Percentiles rank a stretch among this genome's conserved stretches.
Evolutionary conservation across 768 basidiomycete genomes (phyloP).

Genomic region (Amanita thiersii): DNA sequence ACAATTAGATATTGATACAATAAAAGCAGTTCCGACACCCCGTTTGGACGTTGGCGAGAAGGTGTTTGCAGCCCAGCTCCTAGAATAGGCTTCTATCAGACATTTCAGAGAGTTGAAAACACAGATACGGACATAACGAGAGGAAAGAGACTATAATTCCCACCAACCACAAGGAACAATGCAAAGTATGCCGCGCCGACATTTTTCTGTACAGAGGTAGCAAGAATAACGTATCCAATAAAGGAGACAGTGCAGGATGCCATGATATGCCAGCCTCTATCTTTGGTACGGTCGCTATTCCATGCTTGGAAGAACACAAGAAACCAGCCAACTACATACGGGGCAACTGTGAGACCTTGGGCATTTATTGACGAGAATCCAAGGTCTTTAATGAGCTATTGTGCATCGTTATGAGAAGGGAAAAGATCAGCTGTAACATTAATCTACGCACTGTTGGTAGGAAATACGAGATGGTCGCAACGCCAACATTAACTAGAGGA

Average conservation of each 20-base stretch:
- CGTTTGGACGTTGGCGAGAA: slow-evolving; percentile 55
- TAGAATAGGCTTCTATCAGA: slow-evolving; percentile 14
- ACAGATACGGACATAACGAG: slow-evolving; percentile 40
- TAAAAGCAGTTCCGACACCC: slow-evolving; percentile 52
- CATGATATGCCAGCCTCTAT: slow-evolving; percentile 53
- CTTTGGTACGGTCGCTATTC: slow-evolving; percentile 46
- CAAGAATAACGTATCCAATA: slow-evolving; percentile 47
- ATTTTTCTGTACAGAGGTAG: slow-evolving; percentile 40
- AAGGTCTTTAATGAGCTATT: slow-evolving; percentile 43
- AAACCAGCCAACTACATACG: slow-evolving; percentile 49
- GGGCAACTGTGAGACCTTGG: slow-evolving; percentile 51
- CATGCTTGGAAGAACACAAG: slow-evolving; percentile 45
- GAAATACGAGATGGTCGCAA: slow-evolving; percentile 50
- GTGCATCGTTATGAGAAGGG: not conserved
- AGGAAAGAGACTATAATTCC: slow-evolving; percentile 48
- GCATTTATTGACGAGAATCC: slow-evolving; percentile 50
- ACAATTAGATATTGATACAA: slow-evolving; percentile 51
- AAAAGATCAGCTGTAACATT: not conserved
- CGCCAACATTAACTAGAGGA: slow-evolving; percentile 42
- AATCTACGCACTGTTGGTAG: slow-evolving; percentile 35
- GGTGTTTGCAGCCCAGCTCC: slow-evolving; percentile 53
- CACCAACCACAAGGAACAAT: slow-evolving; percentile 47
- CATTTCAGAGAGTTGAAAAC: not conserved
- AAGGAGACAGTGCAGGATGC: slow-evolving; percentile 34
- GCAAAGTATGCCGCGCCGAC: slow-evolving; percentile 50